Base-by-base conservation (phyloP, 2,329 filamentous ascomycete species). In the Drechmeria coniospora region DNA sequence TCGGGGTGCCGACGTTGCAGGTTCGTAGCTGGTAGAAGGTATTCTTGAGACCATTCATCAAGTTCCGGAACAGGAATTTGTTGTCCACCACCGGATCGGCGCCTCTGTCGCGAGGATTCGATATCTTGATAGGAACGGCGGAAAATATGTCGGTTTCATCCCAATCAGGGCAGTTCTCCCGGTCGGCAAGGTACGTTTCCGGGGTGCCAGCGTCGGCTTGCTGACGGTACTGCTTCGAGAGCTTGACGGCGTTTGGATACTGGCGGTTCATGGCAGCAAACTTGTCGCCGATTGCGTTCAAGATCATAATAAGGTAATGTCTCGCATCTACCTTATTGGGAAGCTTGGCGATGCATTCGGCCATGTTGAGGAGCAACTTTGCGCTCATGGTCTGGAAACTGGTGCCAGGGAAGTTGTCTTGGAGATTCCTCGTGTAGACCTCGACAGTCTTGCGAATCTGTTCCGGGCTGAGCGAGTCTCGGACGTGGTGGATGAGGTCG, bases 311-410 rank as follows among this genome's bases (percentile, higher is more conserved):
- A 35, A 98, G 60, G 49, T 93, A 93, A 50, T 95, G 86, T 5
- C 92, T 76, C 15, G 90, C 90, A 50, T 98, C 87, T 23, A 79
- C 74, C 57, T 95, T 98, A 48, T 93, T 82, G 13, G 79, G 78
- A 41, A 98, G 68, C 51, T 87, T 92, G 1, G 86, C 82, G 45
- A 98, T 99, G 49, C 83, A 92, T 45, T 98, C 92, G 0, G 87
- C 90, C 83, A 99, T 92, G 50, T 98, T 99, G 9, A 98, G 63
- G 1, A 99, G 62, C 3, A 99, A 63, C 52, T 95, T 98, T 0
- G 90, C 92, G 43, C 90, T 95, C 90, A 99, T 99, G 0, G 90
- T 98, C 53, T 98, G 92, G 47, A 98, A 98, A 52, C 87, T 98
- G 0, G 92, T 95, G 7, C 92, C 92, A 0, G 90, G 92, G 36